Base-by-base conservation (phyloP, 305 asterid species). In the Petunia hybrid region DNA sequence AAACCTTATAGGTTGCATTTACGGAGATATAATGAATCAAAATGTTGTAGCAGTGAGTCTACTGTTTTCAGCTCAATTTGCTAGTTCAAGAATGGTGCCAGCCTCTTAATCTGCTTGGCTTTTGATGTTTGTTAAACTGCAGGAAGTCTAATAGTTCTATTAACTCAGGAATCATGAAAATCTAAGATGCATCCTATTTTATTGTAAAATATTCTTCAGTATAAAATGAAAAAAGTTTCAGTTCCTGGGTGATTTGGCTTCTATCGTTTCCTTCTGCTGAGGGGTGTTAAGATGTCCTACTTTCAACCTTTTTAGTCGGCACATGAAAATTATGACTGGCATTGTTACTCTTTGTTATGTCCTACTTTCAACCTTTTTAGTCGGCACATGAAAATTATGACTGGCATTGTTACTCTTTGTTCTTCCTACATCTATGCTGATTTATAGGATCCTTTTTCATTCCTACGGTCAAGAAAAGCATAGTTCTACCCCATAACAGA, bases 61-160 rank as follows among this genome's bases (percentile, higher is more conserved):
- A 22, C 10, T 22, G 9, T 69, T 8, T 42, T 69, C 57, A 68
- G 22, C 76, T 8, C 40, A 43, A 68, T 43, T 69, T 69, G 41
- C 76, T 67, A 7, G 75, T 55, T 69, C 42, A 22, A 22, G 31
- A 22, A 22, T 22, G 31, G 76, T 42, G 56, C 39, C 55, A 42
- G 76, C 40, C n/a, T 43, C 41, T 1, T 69, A 16, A 57, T 43
- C 39, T 45, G 43, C 59, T 69, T 69, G 41, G 40, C 22, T 69
- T 69, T 43, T 40, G 59, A 69, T 69, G 40, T 45, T 69, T 69
- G 59, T 69, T 16, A 69, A 22, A 22, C 41, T 22, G 76, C 76
- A 57, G 8, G 63, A 57, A 6, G 16, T n/a, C 63, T 14, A 57
- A 57, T 8, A n/a, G 61, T 56, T 12, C 5, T 56, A 56, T 56